These are phyloP conservation scores for Tetrahymena elliotti DNA, from an alignment of 73 alveolate species.

Conservation along the genomic window DNA sequence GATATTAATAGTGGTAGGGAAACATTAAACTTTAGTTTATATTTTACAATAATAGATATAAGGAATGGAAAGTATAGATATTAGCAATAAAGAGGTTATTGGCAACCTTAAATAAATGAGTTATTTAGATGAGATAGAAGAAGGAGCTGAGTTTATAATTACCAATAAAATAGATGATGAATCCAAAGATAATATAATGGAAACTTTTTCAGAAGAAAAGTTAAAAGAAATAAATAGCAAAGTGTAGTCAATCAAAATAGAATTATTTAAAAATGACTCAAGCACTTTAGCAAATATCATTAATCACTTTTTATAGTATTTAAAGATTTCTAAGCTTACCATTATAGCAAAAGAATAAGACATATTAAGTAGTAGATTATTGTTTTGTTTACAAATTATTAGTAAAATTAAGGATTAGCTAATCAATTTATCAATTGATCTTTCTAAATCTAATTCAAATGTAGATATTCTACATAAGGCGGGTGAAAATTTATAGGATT, in stretches of 20 bases:
- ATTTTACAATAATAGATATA: too few species aligned
- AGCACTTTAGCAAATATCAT: neutral
- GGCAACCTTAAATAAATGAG: neutral
- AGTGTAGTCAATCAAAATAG: neutral
- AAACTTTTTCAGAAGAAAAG: neutral
- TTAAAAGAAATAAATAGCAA: neutral
- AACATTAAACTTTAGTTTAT: too few species aligned
- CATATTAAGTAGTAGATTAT: neutral
- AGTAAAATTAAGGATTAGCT: neutral
- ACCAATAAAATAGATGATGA: neutral
- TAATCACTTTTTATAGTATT: neutral
- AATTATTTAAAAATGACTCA: neutral
- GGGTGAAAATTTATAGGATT: neutral
- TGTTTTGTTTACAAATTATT: neutral
- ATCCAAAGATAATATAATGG: neutral
- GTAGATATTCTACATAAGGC: neutral
- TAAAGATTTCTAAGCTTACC: neutral
- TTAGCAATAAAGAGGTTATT: neutral
- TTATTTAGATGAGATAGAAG: neutral
- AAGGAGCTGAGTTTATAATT: neutral
- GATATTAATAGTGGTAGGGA: too few species aligned
- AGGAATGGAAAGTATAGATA: neutral
- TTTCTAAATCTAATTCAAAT: neutral
- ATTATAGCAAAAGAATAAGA: neutral
- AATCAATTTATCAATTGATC: neutral